These are phyloP conservation scores for Trichoderma guizhouense DNA, from an alignment of 2,329 filamentous ascomycete genomes.

Conservation along the genomic window DNA sequence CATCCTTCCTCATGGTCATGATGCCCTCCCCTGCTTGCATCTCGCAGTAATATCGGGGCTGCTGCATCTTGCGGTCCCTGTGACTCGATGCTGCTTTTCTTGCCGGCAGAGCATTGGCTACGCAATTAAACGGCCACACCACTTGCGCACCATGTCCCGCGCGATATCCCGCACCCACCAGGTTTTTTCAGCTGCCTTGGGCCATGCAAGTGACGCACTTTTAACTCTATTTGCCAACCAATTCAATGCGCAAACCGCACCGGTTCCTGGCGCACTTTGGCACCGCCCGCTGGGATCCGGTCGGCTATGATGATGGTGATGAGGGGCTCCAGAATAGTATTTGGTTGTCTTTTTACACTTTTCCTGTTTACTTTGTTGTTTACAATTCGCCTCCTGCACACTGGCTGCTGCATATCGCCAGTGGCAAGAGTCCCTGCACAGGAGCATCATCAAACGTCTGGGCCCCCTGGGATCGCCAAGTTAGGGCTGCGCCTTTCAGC, in stretches of 20 bases:
- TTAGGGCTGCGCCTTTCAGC: constrained; percentile 13
- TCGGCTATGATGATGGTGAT: neutral
- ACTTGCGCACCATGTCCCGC: neutral
- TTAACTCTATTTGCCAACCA: constrained; percentile 10
- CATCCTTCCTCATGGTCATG: neutral
- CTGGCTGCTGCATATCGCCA: neutral
- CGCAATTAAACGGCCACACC: constrained; percentile 12
- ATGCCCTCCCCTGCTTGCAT: neutral
- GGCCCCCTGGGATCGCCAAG: constrained; percentile 10
- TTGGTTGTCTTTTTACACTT: neutral
- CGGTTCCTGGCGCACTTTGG: neutral
- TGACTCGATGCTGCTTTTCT: constrained; percentile 2
- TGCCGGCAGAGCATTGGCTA: neutral
- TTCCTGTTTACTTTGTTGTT: neutral
- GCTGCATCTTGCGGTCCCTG: constrained; percentile 2
- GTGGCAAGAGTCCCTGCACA: neutral
- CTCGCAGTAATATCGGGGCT: constrained; percentile 10
- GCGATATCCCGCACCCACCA: constrained; percentile 4
- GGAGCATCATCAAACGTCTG: neutral
- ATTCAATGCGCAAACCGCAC: constrained; percentile 2
- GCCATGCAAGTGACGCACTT: constrained; percentile 10
- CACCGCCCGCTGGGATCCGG: neutral
- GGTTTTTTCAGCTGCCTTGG: constrained; percentile 16
- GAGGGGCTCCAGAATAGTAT: neutral
- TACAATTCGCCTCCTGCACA: neutral